phyloP scores from a whole-genome alignment of 2,329 filamentous ascomycete species.

The Ascomycota sp. region DNA sequence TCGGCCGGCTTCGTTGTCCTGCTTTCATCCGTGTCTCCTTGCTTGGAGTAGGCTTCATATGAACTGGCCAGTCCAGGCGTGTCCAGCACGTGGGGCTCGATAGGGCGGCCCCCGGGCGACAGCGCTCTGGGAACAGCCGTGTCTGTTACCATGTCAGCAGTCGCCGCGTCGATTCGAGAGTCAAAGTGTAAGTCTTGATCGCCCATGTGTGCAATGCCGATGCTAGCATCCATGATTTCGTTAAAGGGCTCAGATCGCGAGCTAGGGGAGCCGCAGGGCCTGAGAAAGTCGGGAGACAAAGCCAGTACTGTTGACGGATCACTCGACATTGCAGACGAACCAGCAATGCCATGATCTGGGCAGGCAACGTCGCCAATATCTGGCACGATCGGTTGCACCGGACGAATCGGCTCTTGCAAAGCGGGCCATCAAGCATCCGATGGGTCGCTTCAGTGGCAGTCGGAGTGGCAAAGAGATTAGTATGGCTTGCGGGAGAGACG shows the following conservation, averaged over 20 bases:
- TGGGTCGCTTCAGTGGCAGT: conserved; percentile 11
- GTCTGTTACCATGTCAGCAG: conserved; percentile 14
- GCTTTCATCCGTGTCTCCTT: conserved; percentile 7
- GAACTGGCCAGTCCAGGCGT: too few relatives aligned
- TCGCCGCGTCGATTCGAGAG: conserved; percentile 9
- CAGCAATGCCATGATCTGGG: conserved; percentile 7
- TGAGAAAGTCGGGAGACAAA: conserved; percentile 7
- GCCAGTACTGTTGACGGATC: conserved; percentile 10
- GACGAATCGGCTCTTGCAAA: conserved; percentile 9
- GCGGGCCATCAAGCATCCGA: conserved; percentile 5
- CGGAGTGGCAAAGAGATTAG: conserved; percentile 17
- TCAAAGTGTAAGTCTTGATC: conserved; percentile 7
- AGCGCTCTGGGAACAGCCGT: conserved; percentile 14
- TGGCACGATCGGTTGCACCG: conserved; percentile 15
- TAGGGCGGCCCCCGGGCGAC: conserved; percentile 7
- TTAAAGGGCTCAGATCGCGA: background rate
- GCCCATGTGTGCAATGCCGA: conserved; percentile 5
- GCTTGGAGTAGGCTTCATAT: conserved; percentile 3
- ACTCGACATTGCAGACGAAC: conserved; percentile 8
- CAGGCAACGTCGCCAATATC: conserved; percentile 16
- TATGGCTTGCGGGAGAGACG: conserved; percentile 11
- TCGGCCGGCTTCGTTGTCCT: conserved; percentile 13
- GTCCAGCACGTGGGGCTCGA: conserved; percentile 1
- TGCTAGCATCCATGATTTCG: conserved; percentile 1
- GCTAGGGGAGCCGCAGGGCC: too few relatives aligned